These are phyloP conservation scores for Prinsepia uniflora DNA, from an alignment of 306 rosid genomes.

Conservation along the genomic window DNA sequence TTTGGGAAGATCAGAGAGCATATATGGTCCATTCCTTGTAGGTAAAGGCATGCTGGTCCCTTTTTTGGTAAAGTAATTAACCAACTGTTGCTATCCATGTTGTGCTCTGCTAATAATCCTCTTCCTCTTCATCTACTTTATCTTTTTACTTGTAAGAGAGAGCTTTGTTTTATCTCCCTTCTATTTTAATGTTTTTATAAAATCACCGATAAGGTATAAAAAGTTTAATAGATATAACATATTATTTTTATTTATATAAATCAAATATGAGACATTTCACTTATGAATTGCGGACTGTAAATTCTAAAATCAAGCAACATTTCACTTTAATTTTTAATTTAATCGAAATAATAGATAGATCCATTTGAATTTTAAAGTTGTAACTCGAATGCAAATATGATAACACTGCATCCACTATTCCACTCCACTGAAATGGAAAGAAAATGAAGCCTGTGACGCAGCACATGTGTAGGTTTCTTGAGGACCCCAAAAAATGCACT, in stretches of 20 bases:
- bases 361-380: no score
- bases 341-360: no score
- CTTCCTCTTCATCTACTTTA: neutral
- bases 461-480: constrained; percentile 7
- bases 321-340: no score
- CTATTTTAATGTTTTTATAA: no score
- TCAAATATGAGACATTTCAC: no score
- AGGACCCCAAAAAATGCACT: neutral
- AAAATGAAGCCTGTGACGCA: neutral
- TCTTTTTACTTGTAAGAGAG: neutral
- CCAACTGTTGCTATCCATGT: neutral
- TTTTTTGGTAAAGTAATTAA: neutral
- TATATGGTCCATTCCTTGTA: constrained; percentile 3
- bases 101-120: neutral
- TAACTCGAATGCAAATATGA: no score
- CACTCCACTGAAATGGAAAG: neutral
- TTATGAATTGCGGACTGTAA: no score
- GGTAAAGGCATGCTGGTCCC: neutral
- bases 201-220: no score
- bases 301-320: no score
- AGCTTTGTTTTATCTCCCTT: no score
- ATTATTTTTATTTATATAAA: no score
- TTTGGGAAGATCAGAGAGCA: constrained; percentile 1
- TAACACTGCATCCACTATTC: neutral
- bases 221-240: no score